These are phyloP conservation scores for Aspergillus pseudoglaucus DNA, from an alignment of 2,329 filamentous ascomycete species.

Conservation along the genomic window DNA sequence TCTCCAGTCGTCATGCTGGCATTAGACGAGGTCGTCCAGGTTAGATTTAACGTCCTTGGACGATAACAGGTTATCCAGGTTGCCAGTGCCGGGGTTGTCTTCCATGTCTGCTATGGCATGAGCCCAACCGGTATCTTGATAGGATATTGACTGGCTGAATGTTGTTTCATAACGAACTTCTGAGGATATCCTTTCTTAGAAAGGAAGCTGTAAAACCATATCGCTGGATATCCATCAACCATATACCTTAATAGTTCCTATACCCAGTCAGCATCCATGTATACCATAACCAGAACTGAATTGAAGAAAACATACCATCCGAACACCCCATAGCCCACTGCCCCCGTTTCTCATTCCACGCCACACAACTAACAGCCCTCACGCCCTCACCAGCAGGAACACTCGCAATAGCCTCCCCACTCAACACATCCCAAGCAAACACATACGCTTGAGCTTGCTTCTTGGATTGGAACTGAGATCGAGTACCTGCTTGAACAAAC, in stretches of 20 bases:
- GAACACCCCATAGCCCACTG: constrained; percentile 38
- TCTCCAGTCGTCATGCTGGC: no score
- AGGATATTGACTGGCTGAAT: neutral
- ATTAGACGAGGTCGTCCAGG: no score
- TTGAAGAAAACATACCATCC: constrained; percentile 26
- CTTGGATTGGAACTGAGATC: no score
- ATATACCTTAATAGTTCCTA: constrained; percentile 3
- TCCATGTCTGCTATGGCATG: no score
- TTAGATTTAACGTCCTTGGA: no score
- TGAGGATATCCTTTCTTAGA: no score
- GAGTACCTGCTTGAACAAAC: neutral
- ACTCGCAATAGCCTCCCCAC: constrained; percentile 59
- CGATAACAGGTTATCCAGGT: no score
- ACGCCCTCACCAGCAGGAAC: constrained; percentile 42
- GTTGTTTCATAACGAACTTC: neutral
- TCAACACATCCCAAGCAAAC: constrained; percentile 74
- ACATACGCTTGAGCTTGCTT: constrained; percentile 21
- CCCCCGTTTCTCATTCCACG: constrained; percentile 38
- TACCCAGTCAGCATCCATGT: neutral
- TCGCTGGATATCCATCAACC: neutral
- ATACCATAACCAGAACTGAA: neutral
- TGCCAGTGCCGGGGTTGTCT: no score
- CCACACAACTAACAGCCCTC: constrained; percentile 40
- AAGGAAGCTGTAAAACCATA: neutral
- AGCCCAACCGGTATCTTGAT: no score